Base-by-base conservation (phyloP, 192 early-diverging fungal species). In the Entomortierella chlamydospora region DNA sequence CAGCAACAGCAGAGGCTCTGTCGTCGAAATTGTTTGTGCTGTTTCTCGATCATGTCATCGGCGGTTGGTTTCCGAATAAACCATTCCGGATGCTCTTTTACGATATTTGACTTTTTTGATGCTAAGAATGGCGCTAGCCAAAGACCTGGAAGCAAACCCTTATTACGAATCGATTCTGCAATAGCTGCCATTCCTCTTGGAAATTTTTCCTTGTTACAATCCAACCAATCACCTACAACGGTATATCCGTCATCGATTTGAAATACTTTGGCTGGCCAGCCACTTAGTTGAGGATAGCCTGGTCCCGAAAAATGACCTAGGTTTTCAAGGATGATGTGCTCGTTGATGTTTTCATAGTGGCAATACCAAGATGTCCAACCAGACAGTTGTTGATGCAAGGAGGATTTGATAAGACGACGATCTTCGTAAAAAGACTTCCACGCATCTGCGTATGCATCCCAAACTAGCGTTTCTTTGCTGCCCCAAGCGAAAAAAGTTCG, bases 361-460 rank as follows among this genome's bases (percentile, higher is more conserved):
- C 68, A 67, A 26, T 87, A 87, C 85, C 86, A 87, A 18, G 82
- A 84, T 9, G 86, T 87, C 82, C 84, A 87, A 11, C 86, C 86
- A 9, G 72, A 74, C 15, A 83, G 71, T 54, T 85, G 83, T 10
- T 69, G 50, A 12, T 67, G 22, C 4, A 61, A 41, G 1, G 65
- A 65, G 64, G 28, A 25, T 5, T 37, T 51, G 23, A 68, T 57
- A 54, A 33, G 34, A 1, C 73, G 73, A 12, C 82, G 64, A 42
- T 80, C 61, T 15, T 61, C 41, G 17, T 66, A 64, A 22, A 49
- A 28, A 17, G 70, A 45, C 10, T 22, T 33, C 77, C 68, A 72
- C 22, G 43, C 53, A 5, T 54, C 22, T 20, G 77, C 54, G 23
- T 64, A 72, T 2, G 37, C 29, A 25, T 68, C 64, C 79, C 65